These are phyloP conservation scores for Lactifluus hygrophoroides DNA, from an alignment of 768 basidiomycete genomes.

Conservation along the genomic window DNA sequence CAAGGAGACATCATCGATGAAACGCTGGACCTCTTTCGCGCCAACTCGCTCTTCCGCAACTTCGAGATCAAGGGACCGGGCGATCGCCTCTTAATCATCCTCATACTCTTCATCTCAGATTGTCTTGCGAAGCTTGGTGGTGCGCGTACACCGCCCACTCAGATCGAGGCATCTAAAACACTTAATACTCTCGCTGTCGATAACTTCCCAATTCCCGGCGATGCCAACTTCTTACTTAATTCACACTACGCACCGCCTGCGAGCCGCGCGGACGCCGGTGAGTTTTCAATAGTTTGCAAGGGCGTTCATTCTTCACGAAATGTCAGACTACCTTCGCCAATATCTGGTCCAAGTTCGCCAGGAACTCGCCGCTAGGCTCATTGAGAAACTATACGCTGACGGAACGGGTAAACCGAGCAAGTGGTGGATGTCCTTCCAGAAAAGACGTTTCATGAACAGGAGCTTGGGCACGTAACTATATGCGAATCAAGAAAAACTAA, in stretches of 20 bases:
- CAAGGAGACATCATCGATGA: conserved; percentile 91
- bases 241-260: conserved; percentile 80
- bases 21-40: conserved; percentile 91
- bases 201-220: conserved; percentile 88
- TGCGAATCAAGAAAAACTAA: background rate
- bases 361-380: conserved; percentile 79
- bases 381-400: conserved; percentile 86
- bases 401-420: conserved; percentile 94
- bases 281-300: background rate
- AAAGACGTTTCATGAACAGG: conserved; percentile 92
- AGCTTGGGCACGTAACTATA: conserved; percentile 56
- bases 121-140: conserved; percentile 86
- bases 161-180: conserved; percentile 79
- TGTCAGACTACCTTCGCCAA: conserved; percentile 77
- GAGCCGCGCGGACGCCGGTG: conserved; percentile 75
- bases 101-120: conserved; percentile 97
- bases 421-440: conserved; percentile 99
- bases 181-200: conserved; percentile 92
- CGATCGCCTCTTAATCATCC: conserved; percentile 90
- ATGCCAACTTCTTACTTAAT: conserved; percentile 90
- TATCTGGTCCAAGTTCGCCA: conserved; percentile 92
- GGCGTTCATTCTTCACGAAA: background rate
- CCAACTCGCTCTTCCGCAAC: conserved; percentile 98
- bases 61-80: conserved; percentile 99
- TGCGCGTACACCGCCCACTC: conserved; percentile 55